Base-by-base conservation (phyloP, 2,329 filamentous ascomycete genomes). In the Stemphylium vesicarium region DNA sequence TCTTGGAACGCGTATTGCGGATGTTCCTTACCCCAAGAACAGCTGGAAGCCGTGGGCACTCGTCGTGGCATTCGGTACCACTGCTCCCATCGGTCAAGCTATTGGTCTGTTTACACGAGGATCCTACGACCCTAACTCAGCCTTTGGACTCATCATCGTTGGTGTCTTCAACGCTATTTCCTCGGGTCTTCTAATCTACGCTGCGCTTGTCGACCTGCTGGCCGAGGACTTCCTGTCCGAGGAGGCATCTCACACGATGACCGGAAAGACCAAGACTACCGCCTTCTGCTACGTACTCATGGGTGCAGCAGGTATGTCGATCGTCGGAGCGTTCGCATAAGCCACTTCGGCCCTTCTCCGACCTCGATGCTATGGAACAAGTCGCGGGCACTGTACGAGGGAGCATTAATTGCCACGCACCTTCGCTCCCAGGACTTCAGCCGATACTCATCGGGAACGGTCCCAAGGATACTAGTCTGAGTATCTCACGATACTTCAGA, bases 111-210 rank as follows among this genome's bases (percentile, higher is more conserved):
- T 79, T 4, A 82, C 84, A 1, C 79, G 83, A 50, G 81, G 81
- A 64, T 78, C 79, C 3, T 88, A 88, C 58, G 85, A 88, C 52
- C 85, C 85, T 0, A 81, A 85, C 55, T 86, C 84, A 51, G 85
- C 85, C 8, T 84, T 87, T 52, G 86, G 85, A 29, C 70, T 88
- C 24, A 85, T 88, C 54, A 81, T 88, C 44, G 85, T 88, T 10
- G 86, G 86, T 40, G 71, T 85, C 0, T 88, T 88, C 73, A 88
- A 88, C 63, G 84, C 86, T 22, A 87, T 88, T 79, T 87, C 85
- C 1, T 86, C 75, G 22, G 85, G 85, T 67, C 78, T 87, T 24
- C 71, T 87, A 6, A 81, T 87, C 46, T 88, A 87, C 64, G 85
- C 85, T 36, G 83, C 85, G 2, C 75, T 88, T 6, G 86, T 88